Conservation (phyloP, 345 rosid genomes). For the Brassica napus region Da-Ae NC_063448.1:20017501-20018000, state of each 20-base stretch:
- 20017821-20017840: too few relatives aligned
- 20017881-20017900: neutral
- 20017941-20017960: too few relatives aligned
- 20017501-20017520: neutral
- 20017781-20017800: too few relatives aligned
- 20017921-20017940: neutral
- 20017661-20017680: neutral
- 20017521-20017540: conserved; percentile 3
- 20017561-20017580: neutral
- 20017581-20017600: neutral
- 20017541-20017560: conserved; percentile 19
- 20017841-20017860: too few relatives aligned
- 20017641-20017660: neutral
- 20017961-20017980: too few relatives aligned
- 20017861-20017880: too few relatives aligned
- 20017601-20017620: too few relatives aligned
- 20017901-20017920: neutral
- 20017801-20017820: too few relatives aligned
- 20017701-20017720: neutral
- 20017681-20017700: neutral
- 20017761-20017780: too few relatives aligned
- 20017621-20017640: neutral
- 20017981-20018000: too few relatives aligned
- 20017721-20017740: too few relatives aligned
- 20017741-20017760: too few relatives aligned